Evolutionary conservation across 441 rosid genomes (phyloP), one percentile per base, ranked within the genome.

Genomic region (Eruca vesicaria): DNA sequence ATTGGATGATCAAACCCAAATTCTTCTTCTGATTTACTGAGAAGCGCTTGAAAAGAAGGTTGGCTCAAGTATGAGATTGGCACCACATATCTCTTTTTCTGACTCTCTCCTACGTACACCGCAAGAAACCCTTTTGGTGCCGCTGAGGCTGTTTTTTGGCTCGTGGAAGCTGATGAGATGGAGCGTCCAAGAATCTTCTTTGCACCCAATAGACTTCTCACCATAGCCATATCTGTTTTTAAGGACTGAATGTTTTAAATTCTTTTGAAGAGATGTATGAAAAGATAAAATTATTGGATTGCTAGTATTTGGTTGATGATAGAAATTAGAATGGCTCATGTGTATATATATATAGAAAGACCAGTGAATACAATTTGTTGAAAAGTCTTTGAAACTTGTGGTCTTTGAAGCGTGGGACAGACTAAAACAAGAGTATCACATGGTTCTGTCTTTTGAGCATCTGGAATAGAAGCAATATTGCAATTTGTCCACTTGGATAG

Each of bases 91-190:
- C 74, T 70, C 59, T 43, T 70, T 32, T 70, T 70, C 45, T 59
- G 67, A 23, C 48, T 50, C 35, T 71, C 75, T 71, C 75, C 75
- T 9, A 48, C 75, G 62, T 71, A 71, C 36, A 71, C 75, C 4
- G 75, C 75, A 71, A 71, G 61, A 62, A 61, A 71, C 50, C 75
- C 75, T 62, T 71, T 71, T 1, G 81, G 80, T 0, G 65, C 55
- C 0, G 71, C 23, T 0, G 75, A 29, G 18, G 70, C 23, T 66
- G 69, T 11, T 1, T 28, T 16, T 28, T 66, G 28, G 11, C 58
- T 48, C 2, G 16, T 66, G 19, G n/a, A n/a, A n/a, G n/a, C n/a
- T n/a, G n/a, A n/a, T n/a, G n/a, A n/a, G n/a, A n/a, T n/a, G n/a
- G n/a, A n/a, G n/a, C n/a, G n/a, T n/a, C 71, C 45, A 4, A 75